A percentile compares a stretch with the other conserved stretches of the same genome.
Evolutionary conservation across 129 eudicot species (phyloP).

Genomic region (Flaveria sonorensis): DNA sequence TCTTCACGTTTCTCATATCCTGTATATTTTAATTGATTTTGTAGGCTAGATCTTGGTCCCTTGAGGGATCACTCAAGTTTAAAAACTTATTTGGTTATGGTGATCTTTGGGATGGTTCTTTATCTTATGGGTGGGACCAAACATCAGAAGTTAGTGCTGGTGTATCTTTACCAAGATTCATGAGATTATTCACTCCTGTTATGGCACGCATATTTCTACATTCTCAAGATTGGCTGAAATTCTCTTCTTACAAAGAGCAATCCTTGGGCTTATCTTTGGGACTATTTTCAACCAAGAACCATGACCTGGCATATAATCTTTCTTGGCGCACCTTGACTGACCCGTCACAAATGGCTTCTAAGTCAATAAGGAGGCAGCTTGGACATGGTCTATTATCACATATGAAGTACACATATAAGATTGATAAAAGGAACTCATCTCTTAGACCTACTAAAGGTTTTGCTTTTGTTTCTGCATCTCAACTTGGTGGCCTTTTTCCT

Average conservation of each 20-base stretch:
- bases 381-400: conserved; percentile 80
- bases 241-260: conserved; percentile 78
- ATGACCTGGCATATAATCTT: conserved; percentile 71
- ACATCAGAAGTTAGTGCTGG: conserved; percentile 78
- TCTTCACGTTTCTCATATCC: conserved; percentile 2
- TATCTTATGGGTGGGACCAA: conserved; percentile 87
- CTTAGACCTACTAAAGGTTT: conserved; percentile 83
- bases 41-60: conserved; percentile 84
- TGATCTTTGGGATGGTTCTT: conserved; percentile 84
- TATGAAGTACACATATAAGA: conserved; percentile 69
- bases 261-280: conserved; percentile 75
- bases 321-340: conserved; percentile 79
- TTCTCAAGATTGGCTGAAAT: conserved; percentile 91
- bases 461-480: conserved; percentile 75
- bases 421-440: conserved; percentile 81
- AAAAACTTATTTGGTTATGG: conserved; percentile 87
- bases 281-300: conserved; percentile 61
- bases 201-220: conserved; percentile 71
- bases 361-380: conserved; percentile 82
- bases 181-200: conserved; percentile 58
- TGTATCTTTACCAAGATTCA: conserved; percentile 76
- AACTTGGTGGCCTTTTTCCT: conserved; percentile 81
- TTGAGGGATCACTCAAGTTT: conserved; percentile 75
- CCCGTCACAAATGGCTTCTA: conserved; percentile 82
- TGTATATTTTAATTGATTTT: conserved; percentile 20